Evolutionary conservation across 2,329 filamentous ascomycete genomes (phyloP).

Genomic region (Monosporascus sp.): DNA sequence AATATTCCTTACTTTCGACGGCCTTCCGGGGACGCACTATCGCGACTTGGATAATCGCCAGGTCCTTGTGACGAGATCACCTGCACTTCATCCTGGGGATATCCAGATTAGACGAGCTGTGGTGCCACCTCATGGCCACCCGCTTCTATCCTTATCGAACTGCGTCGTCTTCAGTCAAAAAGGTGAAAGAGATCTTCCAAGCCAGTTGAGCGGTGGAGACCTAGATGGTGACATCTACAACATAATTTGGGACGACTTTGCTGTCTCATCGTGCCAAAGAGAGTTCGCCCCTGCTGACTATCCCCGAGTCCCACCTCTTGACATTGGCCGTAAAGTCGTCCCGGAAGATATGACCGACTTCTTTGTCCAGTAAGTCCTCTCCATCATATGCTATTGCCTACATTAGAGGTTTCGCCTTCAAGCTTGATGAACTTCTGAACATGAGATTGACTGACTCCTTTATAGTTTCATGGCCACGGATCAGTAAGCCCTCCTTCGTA

Average conservation of each 20-base stretch:
- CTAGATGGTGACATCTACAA: slow-evolving; percentile 81
- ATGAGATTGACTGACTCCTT: not conserved
- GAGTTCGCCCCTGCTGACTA: slow-evolving; percentile 65
- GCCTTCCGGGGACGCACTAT: slow-evolving; percentile 17
- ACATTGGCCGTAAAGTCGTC: slow-evolving; percentile 57
- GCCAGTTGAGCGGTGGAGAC: slow-evolving; percentile 74
- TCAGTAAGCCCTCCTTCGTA: slow-evolving; percentile 16
- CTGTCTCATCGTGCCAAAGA: slow-evolving; percentile 33
- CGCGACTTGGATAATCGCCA: slow-evolving; percentile 31
- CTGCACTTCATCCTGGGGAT: slow-evolving; percentile 77
- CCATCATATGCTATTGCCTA: no score
- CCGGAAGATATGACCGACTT: slow-evolving; percentile 69
- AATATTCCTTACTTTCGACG: slow-evolving; percentile 59
- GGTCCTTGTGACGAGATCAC: slow-evolving; percentile 70
- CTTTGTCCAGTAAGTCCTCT: slow-evolving; percentile 53
- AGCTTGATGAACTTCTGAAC: not conserved
- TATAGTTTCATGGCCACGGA: slow-evolving; percentile 24
- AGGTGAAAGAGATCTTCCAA: slow-evolving; percentile 69
- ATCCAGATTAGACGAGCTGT: slow-evolving; percentile 62
- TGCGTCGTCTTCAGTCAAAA: slow-evolving; percentile 73
- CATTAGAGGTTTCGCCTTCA: no score
- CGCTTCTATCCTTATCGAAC: slow-evolving; percentile 59
- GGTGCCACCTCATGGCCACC: slow-evolving; percentile 54
- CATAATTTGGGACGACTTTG: slow-evolving; percentile 63
- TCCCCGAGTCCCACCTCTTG: slow-evolving; percentile 46